Conservation (phyloP, 2,329 filamentous ascomycete genomes). For the Tolypocladium ophioglossoides region DNA sequence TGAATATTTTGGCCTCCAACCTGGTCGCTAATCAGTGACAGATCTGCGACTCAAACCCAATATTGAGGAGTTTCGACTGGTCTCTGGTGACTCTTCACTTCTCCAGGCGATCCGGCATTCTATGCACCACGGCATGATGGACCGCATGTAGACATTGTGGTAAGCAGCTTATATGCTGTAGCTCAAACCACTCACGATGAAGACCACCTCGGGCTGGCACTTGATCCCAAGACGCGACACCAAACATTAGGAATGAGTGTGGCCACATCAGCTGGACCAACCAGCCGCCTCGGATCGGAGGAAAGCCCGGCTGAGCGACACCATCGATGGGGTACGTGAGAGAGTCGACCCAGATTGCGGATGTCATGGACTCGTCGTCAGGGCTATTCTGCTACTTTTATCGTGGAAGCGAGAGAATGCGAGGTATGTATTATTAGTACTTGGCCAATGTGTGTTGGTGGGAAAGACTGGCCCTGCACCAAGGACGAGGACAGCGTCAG, state of each 20-base stretch:
- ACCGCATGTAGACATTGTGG: slow-evolving; percentile 18
- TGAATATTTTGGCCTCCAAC: too few relatives aligned
- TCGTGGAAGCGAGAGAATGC: not conserved
- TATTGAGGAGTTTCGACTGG: not conserved
- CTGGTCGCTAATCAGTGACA: not conserved
- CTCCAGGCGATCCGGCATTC: slow-evolving; percentile 17
- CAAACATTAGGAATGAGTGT: not conserved
- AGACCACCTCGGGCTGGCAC: not conserved
- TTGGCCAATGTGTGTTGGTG: too few relatives aligned
- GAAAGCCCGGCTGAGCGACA: too few relatives aligned
- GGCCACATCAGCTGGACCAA: not conserved
- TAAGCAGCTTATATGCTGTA: not conserved
- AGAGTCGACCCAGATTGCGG: too few relatives aligned
- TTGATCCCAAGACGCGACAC: not conserved
- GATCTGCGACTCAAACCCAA: not conserved
- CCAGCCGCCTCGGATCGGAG: too few relatives aligned
- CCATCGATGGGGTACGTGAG: too few relatives aligned
- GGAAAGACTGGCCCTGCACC: too few relatives aligned
- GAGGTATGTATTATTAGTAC: too few relatives aligned
- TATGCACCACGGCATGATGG: slow-evolving; percentile 16
- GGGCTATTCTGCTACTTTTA: too few relatives aligned
- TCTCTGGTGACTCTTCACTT: slow-evolving; percentile 11
- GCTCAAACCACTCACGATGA: too few relatives aligned
- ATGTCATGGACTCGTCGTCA: too few relatives aligned
- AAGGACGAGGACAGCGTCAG: not conserved